phyloP scores from a whole-genome alignment of 805 yeast genomes.

The Wickerhamomyces mucosus region DNA sequence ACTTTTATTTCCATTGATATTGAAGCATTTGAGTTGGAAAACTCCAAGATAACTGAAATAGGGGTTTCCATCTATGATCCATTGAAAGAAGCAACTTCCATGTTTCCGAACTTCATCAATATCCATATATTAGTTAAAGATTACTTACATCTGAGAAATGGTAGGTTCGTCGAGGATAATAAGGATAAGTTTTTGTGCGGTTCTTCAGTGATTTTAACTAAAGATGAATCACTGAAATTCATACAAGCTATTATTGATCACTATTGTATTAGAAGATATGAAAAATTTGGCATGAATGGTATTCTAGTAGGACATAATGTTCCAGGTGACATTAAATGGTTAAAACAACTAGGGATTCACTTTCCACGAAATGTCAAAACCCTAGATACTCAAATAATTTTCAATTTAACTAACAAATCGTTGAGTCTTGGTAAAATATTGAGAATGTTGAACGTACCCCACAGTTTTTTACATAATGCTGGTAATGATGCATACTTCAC shows the following conservation, averaged over 20 bases:
- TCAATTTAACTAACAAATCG: slow-evolving; percentile 29
- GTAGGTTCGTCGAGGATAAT: slow-evolving; percentile 45
- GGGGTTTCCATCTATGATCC: slow-evolving; percentile 54
- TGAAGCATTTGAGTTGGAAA: slow-evolving; percentile 45
- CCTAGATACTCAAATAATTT: slow-evolving; percentile 42
- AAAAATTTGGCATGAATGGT: slow-evolving; percentile 20
- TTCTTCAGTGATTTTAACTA: slow-evolving; percentile 31
- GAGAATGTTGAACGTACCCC: slow-evolving; percentile 40
- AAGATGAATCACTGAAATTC: slow-evolving; percentile 26
- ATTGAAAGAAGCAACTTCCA: slow-evolving; percentile 27
- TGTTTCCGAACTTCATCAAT: slow-evolving; percentile 32
- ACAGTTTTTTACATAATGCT: slow-evolving; percentile 56
- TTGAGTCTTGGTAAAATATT: slow-evolving; percentile 39
- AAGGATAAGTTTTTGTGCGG: slow-evolving; percentile 42
- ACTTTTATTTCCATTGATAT: slow-evolving; percentile 36
- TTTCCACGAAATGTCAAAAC: slow-evolving; percentile 27
- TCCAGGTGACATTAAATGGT: slow-evolving; percentile 44
- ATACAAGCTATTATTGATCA: slow-evolving; percentile 34
- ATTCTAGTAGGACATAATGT: slow-evolving; percentile 54
- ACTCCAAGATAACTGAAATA: slow-evolving; percentile 39
- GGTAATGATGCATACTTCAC: slow-evolving; percentile 67
- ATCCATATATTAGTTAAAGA: slow-evolving; percentile 39
- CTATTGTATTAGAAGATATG: slow-evolving; percentile 27
- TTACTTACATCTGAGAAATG: slow-evolving; percentile 32
- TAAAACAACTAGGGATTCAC: slow-evolving; percentile 34